phyloP scores from a whole-genome alignment of 352 stramenopile genomes.

The Globisporangium ultimum region DNA sequence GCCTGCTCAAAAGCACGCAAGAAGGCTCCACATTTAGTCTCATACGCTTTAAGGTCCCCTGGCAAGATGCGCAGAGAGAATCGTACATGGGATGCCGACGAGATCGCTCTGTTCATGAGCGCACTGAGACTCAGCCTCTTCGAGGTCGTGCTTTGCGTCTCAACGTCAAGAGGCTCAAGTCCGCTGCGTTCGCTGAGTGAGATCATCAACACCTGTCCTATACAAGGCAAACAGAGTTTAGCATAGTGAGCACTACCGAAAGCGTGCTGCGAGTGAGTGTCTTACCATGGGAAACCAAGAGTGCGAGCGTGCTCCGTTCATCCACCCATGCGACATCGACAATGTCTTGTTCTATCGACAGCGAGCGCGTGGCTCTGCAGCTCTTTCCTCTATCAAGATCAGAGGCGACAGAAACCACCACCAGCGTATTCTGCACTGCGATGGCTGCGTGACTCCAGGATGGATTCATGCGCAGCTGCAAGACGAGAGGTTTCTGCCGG shows the following conservation, averaged over 20 bases:
- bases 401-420: background rate
- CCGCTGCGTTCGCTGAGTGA: background rate
- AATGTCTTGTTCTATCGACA: constrained; percentile 1
- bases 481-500: background rate
- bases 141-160: constrained; percentile 14
- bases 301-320: constrained; percentile 8
- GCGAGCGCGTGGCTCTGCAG: background rate
- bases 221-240: background rate
- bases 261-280: too few relatives aligned
- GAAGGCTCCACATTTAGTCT: too few relatives aligned
- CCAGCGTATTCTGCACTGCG: constrained; percentile 4
- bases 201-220: constrained; percentile 21
- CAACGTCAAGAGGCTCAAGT: constrained; percentile 16
- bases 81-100: constrained; percentile 15
- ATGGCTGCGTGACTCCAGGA: background rate
- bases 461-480: constrained; percentile 9
- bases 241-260: background rate
- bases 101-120: constrained; percentile 16
- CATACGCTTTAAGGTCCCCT: too few relatives aligned
- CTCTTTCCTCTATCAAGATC: background rate
- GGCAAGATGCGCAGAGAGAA: background rate
- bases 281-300: constrained; percentile 30
- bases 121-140: constrained; percentile 20
- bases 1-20: constrained; percentile 6
- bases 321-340: constrained; percentile 5